Percentiles rank a stretch among this genome's conserved stretches.
Evolutionary conservation across 495 filamentous ascomycete genomes (phyloP).

Genomic region (Xylaria sp.): DNA sequence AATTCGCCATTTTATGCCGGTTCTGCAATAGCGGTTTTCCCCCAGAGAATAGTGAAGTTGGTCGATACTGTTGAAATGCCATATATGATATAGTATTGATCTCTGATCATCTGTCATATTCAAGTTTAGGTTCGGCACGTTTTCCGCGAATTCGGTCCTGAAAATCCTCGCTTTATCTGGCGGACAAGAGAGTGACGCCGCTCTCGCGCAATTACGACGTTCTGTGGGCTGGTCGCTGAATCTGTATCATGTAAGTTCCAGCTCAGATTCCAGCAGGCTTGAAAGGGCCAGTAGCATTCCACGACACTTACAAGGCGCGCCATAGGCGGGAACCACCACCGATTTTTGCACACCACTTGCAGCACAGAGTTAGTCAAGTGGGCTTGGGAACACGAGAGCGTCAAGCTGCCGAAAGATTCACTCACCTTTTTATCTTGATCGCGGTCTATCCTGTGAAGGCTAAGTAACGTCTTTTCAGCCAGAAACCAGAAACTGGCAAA

Average conservation of each 20-base stretch:
- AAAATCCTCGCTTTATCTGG: neutral
- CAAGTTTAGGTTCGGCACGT: neutral
- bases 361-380: neutral
- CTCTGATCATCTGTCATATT: too few species aligned
- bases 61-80: conserved; percentile 24
- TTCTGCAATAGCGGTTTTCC: neutral
- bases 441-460: conserved; percentile 32
- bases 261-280: neutral
- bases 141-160: neutral
- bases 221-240: neutral
- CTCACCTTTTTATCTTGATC: neutral
- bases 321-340: neutral
- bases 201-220: neutral
- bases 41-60: neutral
- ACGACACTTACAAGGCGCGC: conserved; percentile 14
- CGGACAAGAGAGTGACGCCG: neutral
- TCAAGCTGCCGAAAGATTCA: neutral
- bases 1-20: neutral
- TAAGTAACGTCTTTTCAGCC: conserved; percentile 22
- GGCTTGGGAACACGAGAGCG: neutral
- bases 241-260: neutral
- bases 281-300: neutral
- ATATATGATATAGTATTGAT: conserved; percentile 21
- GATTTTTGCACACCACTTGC: conserved; percentile 3
- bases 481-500: conserved; percentile 34